Evolutionary conservation across 1,139 yeast species (phyloP).

Genomic region (Protomyces pachydermus): DNA sequence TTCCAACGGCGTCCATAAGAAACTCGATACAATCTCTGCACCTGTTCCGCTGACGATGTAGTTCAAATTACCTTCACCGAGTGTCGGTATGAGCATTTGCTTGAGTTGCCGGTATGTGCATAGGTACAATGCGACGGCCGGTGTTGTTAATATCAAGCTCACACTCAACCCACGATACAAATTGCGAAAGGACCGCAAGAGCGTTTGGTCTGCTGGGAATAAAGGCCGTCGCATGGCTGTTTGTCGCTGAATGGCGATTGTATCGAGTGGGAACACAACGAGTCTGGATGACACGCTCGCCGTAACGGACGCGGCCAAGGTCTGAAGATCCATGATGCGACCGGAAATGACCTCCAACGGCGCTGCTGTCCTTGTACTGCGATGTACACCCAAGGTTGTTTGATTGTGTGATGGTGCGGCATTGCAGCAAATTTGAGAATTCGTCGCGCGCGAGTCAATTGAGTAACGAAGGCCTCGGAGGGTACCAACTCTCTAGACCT

Average conservation of each 20-base stretch:
- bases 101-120: slow-evolving; percentile 45
- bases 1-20: slow-evolving; percentile 48
- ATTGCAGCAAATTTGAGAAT: too few relatives aligned
- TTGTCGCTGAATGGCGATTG: slow-evolving; percentile 24
- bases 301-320: slow-evolving; percentile 15
- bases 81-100: slow-evolving; percentile 39
- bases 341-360: neutral
- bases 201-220: slow-evolving; percentile 12
- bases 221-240: slow-evolving; percentile 18
- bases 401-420: too few relatives aligned
- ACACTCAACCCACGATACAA: slow-evolving; percentile 45
- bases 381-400: too few relatives aligned
- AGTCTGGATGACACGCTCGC: slow-evolving; percentile 15
- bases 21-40: slow-evolving; percentile 43
- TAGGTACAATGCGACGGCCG: slow-evolving; percentile 45
- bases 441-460: neutral
- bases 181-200: slow-evolving; percentile 38
- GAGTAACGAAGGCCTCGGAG: too few relatives aligned
- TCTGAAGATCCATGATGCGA: slow-evolving; percentile 10
- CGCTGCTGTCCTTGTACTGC: neutral
- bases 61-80: slow-evolving; percentile 42
- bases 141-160: slow-evolving; percentile 43
- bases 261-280: slow-evolving; percentile 24
- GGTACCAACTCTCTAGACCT: neutral
- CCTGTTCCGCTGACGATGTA: slow-evolving; percentile 42